phyloP scores from a whole-genome alignment of 2,329 filamentous ascomycete genomes.

The Macrophomina tecta region DNA sequence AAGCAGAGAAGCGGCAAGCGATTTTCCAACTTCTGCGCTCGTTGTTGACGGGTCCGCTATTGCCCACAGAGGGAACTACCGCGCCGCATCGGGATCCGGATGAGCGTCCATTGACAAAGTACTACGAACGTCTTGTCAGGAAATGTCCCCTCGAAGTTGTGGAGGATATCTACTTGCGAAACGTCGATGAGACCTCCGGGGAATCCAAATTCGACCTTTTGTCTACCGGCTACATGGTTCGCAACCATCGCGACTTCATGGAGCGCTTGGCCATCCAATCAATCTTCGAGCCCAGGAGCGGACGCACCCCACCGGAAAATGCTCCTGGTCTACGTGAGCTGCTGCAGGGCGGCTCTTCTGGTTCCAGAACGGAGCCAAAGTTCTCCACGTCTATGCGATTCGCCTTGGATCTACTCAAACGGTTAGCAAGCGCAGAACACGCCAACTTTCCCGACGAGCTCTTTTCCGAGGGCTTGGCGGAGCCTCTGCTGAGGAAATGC shows the following conservation, averaged over 20 bases:
- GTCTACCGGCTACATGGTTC: not conserved
- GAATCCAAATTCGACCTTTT: not conserved
- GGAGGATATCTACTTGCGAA: not conserved
- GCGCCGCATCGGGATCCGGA: not conserved
- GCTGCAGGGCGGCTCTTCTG: not conserved
- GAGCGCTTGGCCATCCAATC: not conserved
- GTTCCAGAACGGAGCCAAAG: not conserved
- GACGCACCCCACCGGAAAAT: too few relatives aligned
- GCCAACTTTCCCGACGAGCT: not conserved
- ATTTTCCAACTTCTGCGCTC: not conserved
- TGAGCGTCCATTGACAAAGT: not conserved
- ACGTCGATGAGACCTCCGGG: too few relatives aligned
- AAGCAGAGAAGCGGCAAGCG: not conserved
- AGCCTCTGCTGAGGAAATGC: not conserved
- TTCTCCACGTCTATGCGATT: conserved; percentile 2
- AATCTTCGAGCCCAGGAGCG: not conserved
- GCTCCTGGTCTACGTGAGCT: not conserved
- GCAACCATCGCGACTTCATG: not conserved
- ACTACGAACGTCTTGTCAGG: not conserved
- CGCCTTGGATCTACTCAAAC: not conserved
- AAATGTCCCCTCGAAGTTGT: not conserved
- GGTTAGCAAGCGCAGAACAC: not conserved
- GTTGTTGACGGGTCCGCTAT: not conserved
- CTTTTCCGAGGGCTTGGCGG: not conserved
- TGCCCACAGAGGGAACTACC: not conserved